These are phyloP conservation scores for Gardenia jasminoides DNA, from an alignment of 257 asterid genomes.

Conservation along the genomic window DNA sequence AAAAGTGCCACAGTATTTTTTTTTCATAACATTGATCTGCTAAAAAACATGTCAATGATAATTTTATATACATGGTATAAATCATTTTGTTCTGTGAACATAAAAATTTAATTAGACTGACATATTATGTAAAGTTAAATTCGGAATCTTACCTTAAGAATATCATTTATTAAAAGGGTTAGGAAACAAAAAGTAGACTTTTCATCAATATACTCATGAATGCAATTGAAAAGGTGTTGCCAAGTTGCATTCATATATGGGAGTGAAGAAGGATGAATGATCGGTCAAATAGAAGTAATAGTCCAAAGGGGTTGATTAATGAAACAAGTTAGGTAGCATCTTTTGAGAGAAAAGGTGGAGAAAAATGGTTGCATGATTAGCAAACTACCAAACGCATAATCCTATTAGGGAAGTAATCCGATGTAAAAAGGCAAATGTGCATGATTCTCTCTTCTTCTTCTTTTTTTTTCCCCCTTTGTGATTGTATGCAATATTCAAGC, in stretches of 20 bases:
- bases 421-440: not conserved
- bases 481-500: not conserved
- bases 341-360: not conserved
- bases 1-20: too few relatives aligned
- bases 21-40: too few relatives aligned
- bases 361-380: constrained; percentile 9
- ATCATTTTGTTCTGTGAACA: not conserved
- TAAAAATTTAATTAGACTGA: not conserved
- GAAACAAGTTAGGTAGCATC: constrained; percentile 1
- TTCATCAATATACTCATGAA: not conserved
- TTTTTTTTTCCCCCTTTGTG: not conserved
- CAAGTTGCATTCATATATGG: not conserved
- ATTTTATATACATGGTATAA: not conserved
- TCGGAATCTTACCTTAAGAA: not conserved
- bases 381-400: constrained; percentile 21
- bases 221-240: not conserved
- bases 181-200: not conserved
- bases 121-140: not conserved
- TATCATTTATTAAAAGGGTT: not conserved
- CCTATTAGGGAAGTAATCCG: constrained; percentile 4
- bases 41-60: too few relatives aligned
- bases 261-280: not conserved
- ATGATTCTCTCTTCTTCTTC: not conserved
- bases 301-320: not conserved
- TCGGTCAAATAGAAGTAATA: constrained; percentile 12